A percentile compares a stretch with the other conserved stretches of the same genome.
Conservation (phyloP, 192 early-diverging fungal species). For the Phycomyces blakesleeanus region DNA sequence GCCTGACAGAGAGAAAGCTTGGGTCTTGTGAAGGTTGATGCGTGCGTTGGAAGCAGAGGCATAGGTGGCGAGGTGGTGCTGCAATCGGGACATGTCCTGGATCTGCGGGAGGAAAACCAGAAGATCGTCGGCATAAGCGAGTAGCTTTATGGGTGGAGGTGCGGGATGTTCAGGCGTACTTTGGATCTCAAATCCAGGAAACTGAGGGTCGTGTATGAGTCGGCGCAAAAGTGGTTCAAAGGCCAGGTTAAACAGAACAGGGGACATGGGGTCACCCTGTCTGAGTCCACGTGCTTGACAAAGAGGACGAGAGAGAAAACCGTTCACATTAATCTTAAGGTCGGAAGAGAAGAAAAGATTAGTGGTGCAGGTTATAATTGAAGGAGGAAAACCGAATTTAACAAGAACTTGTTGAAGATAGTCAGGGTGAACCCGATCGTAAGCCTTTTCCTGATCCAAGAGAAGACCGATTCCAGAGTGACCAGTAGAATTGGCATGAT, state of each 20-base stretch:
- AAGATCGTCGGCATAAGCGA: conserved; percentile 26
- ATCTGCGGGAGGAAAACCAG: background rate
- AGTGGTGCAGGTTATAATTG: background rate
- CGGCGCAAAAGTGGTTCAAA: conserved; percentile 24
- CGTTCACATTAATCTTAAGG: conserved; percentile 29
- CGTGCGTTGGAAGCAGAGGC: conserved; percentile 14
- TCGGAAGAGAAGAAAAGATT: conserved; percentile 6
- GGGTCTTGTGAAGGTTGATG: conserved; percentile 27
- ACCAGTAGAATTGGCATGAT: background rate
- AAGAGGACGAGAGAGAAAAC: background rate
- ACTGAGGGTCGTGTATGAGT: background rate
- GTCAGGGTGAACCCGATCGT: conserved; percentile 24
- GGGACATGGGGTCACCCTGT: conserved; percentile 36
- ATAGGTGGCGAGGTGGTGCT: background rate
- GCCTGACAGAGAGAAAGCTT: conserved; percentile 13
- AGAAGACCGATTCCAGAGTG: conserved; percentile 10
- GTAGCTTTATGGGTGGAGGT: background rate
- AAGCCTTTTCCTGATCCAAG: conserved; percentile 30
- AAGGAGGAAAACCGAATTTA: conserved; percentile 6
- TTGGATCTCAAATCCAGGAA: background rate
- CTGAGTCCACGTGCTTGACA: conserved; percentile 22
- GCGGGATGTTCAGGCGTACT: background rate
- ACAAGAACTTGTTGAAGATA: conserved; percentile 12
- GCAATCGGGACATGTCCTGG: conserved; percentile 9
- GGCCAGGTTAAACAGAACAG: conserved; percentile 26